Conservation (phyloP, 1,139 yeast species). For the Suhomyces bokatorum region DNA sequence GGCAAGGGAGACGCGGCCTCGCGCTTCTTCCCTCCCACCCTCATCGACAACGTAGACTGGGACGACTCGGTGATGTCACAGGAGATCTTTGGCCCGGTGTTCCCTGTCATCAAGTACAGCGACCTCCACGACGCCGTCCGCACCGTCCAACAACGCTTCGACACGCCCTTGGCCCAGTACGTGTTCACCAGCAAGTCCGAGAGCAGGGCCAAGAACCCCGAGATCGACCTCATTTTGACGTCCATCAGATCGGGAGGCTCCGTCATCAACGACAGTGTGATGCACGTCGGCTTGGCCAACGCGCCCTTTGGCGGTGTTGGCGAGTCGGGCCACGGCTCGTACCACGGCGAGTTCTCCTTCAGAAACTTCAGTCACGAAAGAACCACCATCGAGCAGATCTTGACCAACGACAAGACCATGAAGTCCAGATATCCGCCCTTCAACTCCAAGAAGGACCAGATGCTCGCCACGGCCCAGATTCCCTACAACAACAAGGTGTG, state of each 20-base stretch:
- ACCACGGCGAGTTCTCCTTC: constrained; percentile 78
- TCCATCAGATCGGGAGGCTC: constrained; percentile 74
- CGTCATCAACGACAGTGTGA: constrained; percentile 66
- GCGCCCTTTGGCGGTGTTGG: constrained; percentile 96
- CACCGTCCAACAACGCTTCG: constrained; percentile 54
- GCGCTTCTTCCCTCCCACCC: constrained; percentile 71
- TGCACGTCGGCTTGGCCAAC: constrained; percentile 69
- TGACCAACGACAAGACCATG: constrained; percentile 61
- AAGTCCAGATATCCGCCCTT: constrained; percentile 73
- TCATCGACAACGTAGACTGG: constrained; percentile 61
- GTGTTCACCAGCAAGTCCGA: constrained; percentile 56
- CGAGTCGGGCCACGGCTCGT: constrained; percentile 73
- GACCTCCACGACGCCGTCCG: constrained; percentile 50
- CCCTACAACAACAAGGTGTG: constrained; percentile 35
- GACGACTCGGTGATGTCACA: constrained; percentile 70
- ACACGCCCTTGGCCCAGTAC: constrained; percentile 87
- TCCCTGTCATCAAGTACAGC: constrained; percentile 66
- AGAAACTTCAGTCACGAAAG: constrained; percentile 76
- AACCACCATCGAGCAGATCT: constrained; percentile 66
- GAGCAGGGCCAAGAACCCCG: constrained; percentile 40
- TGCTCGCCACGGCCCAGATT: constrained; percentile 28
- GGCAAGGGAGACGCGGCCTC: constrained; percentile 49
- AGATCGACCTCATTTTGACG: constrained; percentile 51
- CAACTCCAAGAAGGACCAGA: constrained; percentile 32
- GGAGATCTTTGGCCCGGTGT: constrained; percentile 84